Evolutionary conservation across 2,329 filamentous ascomycete genomes (phyloP).

Genomic region (Fusarium sp.): DNA sequence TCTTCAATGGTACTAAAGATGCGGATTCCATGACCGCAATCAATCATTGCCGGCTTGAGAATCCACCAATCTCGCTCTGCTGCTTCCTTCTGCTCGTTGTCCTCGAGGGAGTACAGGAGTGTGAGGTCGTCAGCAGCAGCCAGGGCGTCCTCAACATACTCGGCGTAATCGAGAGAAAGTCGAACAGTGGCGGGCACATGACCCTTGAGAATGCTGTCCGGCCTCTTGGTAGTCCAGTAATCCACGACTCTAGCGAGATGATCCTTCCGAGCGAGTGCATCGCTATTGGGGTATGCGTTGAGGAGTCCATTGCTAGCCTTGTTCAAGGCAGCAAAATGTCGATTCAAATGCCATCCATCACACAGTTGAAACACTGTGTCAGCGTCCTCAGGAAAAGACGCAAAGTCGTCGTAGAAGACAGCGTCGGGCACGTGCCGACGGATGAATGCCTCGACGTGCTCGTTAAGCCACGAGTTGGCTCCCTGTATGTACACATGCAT

Average conservation of each 20-base stretch:
- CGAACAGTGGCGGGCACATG: slow-evolving; percentile 50
- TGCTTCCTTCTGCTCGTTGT: slow-evolving; percentile 46
- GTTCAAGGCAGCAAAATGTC: slow-evolving; percentile 51
- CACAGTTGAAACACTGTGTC: slow-evolving; percentile 49
- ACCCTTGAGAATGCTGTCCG: slow-evolving; percentile 47
- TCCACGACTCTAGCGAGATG: slow-evolving; percentile 51
- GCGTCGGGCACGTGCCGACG: slow-evolving; percentile 44
- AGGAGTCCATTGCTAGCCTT: slow-evolving; percentile 46
- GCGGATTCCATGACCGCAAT: slow-evolving; percentile 55
- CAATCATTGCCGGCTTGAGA: slow-evolving; percentile 54
- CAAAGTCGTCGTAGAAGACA: slow-evolving; percentile 46
- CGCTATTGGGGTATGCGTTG: slow-evolving; percentile 56
- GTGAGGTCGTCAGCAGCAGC: slow-evolving; percentile 53
- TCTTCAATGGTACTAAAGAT: slow-evolving; percentile 55
- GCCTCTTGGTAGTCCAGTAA: slow-evolving; percentile 53
- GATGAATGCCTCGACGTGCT: slow-evolving; percentile 49
- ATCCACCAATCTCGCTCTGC: slow-evolving; percentile 55
- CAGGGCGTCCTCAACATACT: slow-evolving; percentile 54
- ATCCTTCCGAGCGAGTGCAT: slow-evolving; percentile 54
- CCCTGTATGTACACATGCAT: slow-evolving; percentile 41
- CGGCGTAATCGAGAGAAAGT: slow-evolving; percentile 53
- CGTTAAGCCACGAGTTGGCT: slow-evolving; percentile 49
- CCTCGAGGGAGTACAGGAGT: slow-evolving; percentile 50
- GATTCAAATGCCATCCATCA: slow-evolving; percentile 51
- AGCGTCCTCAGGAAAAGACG: slow-evolving; percentile 43